Evolutionary conservation across 2,329 filamentous ascomycete genomes (phyloP), one percentile per base, ranked within the genome.

Genomic region (Sclerotinia spermophila): DNA sequence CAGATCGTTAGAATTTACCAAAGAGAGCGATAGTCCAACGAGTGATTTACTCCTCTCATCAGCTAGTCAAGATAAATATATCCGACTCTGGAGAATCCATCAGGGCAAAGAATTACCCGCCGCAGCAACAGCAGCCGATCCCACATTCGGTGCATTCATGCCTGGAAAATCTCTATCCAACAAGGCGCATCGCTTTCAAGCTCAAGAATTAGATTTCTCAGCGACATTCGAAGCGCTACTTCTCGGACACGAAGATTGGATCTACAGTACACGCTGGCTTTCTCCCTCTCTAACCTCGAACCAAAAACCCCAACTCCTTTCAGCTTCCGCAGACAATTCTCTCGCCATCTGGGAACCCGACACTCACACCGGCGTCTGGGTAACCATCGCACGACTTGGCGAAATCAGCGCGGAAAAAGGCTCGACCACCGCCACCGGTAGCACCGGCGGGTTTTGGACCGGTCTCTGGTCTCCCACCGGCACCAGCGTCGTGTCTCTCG

Each of bases 211-310:
- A 27, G 90, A 90, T 74, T 95, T 92, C 80, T 92, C 91, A 10
- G 85, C 97, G 70, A 97, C 94, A 0, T 98, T 99, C 75, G 96
- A 99, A 80, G 96, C 96, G 1, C 84, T 99, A 3, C 86, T 99
- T 8, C 87, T 99, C 3, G 96, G 96, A 13, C 96, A 99, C 78
- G 96, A 99, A 79, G 96, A 99, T 78, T 99, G 96, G 96, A 95
- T 99, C 71, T 98, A 97, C 81, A 96, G 92, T 70, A 90, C 92
- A 2, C 21, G 81, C 83, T 71, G 81, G 80, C 64, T 81, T 79
- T 51, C 69, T 13, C 59, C 71, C 6, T 72, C 71, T 2, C 60
- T 81, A 79, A 55, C 71, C 24, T 42, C 69, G 7, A 73, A 72
- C 5, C 71, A 73, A 27, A 87, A 85, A 71, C 84, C 92, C 19